Base-by-base conservation (phyloP, 805 yeast species). In the Starmerella riodocensis region DNA sequence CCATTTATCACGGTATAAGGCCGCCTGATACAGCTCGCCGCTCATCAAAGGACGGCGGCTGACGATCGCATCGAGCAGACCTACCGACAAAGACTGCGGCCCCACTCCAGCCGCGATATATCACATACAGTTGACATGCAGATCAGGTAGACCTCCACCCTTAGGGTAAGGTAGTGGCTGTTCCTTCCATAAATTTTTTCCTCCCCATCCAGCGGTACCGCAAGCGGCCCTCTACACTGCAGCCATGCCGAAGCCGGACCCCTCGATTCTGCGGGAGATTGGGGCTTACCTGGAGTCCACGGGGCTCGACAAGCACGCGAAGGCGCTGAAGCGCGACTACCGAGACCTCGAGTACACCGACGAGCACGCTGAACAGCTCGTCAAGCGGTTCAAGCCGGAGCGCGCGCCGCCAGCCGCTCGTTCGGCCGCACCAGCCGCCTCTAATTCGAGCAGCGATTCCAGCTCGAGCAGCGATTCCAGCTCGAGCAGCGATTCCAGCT, bases 241-340 rank as follows among this genome's bases (percentile, higher is more conserved):
- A n/a, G 11, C 26, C 22, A 41, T 46, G 43, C 25, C 41, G 1
- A 29, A 41, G n/a, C 46, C 49, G 13, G 46, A 46, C 27, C 38
- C 37, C 28, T 34, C 44, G 18, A 45, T 58, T 29, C 39, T 61
- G 16, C 53, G 52, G 11, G 55, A 53, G 32, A 53, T 62, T 9
- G 49, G 53, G 19, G 42, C 50, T 6, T 63, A 58, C 37, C 42
- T 62, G 32, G 46, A 44, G 14, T 46, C 55, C 3, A 43, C 55
- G 26, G 62, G 60, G 4, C 51, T 57, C 11, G 21, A 37, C 21
- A 51, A 52, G 41, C 51, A 63, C 4, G 59, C 58, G n/a, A 52
- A 53, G 35, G 51, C 60, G 3, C 47, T 62, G 28, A 49, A 42
- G 44, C 50, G 56, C n/a, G 52, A 43, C 26, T 42, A 46, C 22